Evolutionary conservation across 345 rosid species (phyloP).

Genomic region (Gossypium raimondii): DNA sequence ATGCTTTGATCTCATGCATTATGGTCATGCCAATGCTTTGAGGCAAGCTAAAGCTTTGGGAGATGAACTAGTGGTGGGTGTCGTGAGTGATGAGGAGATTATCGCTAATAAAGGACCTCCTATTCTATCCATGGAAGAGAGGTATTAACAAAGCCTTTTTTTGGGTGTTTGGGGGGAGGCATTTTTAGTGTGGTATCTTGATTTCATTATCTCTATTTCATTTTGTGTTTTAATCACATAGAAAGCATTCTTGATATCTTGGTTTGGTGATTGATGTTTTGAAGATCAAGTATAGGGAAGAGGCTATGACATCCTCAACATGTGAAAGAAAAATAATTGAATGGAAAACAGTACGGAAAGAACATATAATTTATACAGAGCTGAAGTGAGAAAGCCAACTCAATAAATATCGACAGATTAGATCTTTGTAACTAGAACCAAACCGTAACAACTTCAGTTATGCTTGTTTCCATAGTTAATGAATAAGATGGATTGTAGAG

Average conservation of each 20-base stretch:
- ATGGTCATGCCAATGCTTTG: slow-evolving; percentile 88
- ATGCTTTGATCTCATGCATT: slow-evolving; percentile 98
- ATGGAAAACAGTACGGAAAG: background rate
- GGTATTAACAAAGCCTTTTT: slow-evolving; percentile 32
- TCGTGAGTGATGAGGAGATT: slow-evolving; percentile 92
- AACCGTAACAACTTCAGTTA: background rate
- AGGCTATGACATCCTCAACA: background rate
- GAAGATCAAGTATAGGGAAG: background rate
- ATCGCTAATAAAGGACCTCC: slow-evolving; percentile 93
- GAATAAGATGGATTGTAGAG: background rate
- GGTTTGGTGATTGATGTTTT: background rate
- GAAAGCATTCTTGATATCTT: background rate
- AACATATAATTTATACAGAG: background rate
- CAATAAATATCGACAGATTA: background rate
- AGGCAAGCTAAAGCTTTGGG: slow-evolving; percentile 90
- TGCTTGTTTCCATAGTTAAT: background rate
- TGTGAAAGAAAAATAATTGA: background rate
- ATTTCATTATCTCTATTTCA: slow-evolving; percentile 4
- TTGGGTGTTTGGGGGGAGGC: background rate
- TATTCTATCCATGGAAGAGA: slow-evolving; percentile 79
- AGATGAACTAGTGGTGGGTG: slow-evolving; percentile 86
- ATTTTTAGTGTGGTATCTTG: background rate
- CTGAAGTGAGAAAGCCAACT: background rate
- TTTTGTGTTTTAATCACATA: background rate
- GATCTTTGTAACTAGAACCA: background rate